Evolutionary conservation across 306 rosid genomes (phyloP).

Genomic region (Casuarina cunninghamiana): DNA sequence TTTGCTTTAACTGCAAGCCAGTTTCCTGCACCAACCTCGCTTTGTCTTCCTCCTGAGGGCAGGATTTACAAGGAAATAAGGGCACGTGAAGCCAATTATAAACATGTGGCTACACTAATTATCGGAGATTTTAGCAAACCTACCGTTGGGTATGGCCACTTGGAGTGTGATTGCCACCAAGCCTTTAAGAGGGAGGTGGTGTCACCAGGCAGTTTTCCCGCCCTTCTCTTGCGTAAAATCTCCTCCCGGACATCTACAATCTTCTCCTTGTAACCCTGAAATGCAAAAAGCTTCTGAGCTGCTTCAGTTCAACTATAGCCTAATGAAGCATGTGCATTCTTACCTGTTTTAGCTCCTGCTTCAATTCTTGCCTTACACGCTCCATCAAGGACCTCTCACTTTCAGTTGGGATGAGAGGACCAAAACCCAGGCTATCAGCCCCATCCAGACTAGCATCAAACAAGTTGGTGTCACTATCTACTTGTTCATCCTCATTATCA

Average conservation of each 20-base stretch:
- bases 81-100: background rate
- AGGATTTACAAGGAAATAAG: background rate
- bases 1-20: conserved; percentile 79
- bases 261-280: conserved; percentile 90
- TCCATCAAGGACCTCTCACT: conserved; percentile 92
- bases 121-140: conserved; percentile 18
- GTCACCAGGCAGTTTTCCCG: conserved; percentile 95
- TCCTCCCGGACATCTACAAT: conserved; percentile 90
- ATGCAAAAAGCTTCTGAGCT: conserved; percentile 2
- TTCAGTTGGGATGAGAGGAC: conserved; percentile 90
- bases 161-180: conserved; percentile 98
- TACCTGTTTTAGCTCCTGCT: conserved; percentile 83
- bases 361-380: conserved; percentile 87
- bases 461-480: conserved; percentile 65
- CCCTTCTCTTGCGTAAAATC: conserved; percentile 89
- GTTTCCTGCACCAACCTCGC: conserved; percentile 90
- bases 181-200: conserved; percentile 89
- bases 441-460: conserved; percentile 76
- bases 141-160: conserved; percentile 99
- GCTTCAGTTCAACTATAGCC: background rate
- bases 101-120: background rate
- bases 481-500: conserved; percentile 76
- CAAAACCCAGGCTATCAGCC: conserved; percentile 68
- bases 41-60: conserved; percentile 90
- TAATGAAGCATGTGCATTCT: background rate